phyloP scores from a whole-genome alignment of 495 filamentous ascomycete genomes.

The Hypoxylon rickii region DNA sequence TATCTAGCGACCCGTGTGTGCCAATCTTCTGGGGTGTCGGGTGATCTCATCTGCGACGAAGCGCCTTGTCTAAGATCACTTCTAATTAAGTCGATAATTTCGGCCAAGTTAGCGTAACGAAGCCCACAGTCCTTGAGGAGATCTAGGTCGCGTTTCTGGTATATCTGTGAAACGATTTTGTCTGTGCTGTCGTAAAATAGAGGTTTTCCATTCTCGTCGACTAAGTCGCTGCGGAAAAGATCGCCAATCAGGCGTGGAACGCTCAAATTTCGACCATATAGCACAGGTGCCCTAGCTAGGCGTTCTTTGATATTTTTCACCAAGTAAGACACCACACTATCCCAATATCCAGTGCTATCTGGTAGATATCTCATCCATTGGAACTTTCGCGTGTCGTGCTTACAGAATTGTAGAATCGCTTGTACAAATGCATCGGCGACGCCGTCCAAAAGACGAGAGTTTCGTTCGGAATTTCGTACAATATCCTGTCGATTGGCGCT shows the following conservation, averaged over 20 bases:
- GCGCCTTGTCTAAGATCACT: background rate
- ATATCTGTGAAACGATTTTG: background rate
- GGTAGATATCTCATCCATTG: slow-evolving; percentile 43
- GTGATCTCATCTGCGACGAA: background rate
- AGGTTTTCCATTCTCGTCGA: no score
- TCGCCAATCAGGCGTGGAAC: no score
- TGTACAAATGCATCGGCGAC: slow-evolving; percentile 38
- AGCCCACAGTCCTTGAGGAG: slow-evolving; percentile 17
- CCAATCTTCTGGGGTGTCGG: background rate
- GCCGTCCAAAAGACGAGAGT: slow-evolving; percentile 25
- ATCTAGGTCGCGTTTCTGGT: background rate
- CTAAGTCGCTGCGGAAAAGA: no score
- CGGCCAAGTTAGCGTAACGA: no score
- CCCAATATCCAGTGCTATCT: no score
- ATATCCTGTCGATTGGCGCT: slow-evolving; percentile 50
- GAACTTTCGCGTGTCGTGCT: slow-evolving; percentile 29
- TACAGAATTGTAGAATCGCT: slow-evolving; percentile 35
- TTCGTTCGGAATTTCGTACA: slow-evolving; percentile 28
- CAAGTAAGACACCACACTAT: no score
- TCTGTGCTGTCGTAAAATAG: background rate
- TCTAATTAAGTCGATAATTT: no score
- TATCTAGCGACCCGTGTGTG: background rate
- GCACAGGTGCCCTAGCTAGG: no score
- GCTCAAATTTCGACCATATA: no score
- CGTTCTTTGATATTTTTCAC: no score